Conservation (phyloP, 257 asterid species). For the Lycium ferocissimum region DNA sequence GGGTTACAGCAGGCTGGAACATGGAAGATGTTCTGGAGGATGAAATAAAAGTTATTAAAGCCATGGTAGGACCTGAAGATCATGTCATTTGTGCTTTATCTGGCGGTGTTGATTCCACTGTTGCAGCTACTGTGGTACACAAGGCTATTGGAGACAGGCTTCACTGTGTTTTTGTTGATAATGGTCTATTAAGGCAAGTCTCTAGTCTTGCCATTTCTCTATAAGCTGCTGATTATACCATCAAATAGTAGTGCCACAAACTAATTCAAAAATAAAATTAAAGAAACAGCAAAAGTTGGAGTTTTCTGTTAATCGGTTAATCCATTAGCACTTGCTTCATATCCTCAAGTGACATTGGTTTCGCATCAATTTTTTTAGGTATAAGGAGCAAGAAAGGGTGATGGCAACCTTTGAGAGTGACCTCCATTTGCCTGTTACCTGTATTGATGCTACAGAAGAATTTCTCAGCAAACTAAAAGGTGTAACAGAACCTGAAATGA, state of each 20-base stretch:
- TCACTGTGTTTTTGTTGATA: constrained; percentile 94
- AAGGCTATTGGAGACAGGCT: constrained; percentile 96
- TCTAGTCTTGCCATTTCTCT: not conserved
- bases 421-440: constrained; percentile 91
- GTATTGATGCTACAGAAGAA: constrained; percentile 84
- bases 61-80: constrained; percentile 72
- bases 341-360: not conserved
- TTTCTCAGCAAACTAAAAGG: constrained; percentile 91
- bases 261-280: not conserved
- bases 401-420: constrained; percentile 86
- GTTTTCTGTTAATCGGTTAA: not conserved
- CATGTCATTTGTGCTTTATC: constrained; percentile 96
- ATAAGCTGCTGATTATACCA: not conserved
- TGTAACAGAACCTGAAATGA: constrained; percentile 93
- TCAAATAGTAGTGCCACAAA: not conserved
- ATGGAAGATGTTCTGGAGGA: constrained; percentile 93
- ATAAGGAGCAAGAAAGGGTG: constrained; percentile 84
- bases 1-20: constrained; percentile 77
- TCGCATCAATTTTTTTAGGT: constrained; percentile 46
- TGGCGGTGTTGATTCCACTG: constrained; percentile 98
- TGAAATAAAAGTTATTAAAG: constrained; percentile 68
- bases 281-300: not conserved
- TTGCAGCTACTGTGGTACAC: constrained; percentile 95
- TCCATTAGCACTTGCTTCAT: not conserved
- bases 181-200: constrained; percentile 83